These are phyloP conservation scores for Populus alba DNA, from an alignment of 345 rosid genomes.

Conservation along the genomic window DNA sequence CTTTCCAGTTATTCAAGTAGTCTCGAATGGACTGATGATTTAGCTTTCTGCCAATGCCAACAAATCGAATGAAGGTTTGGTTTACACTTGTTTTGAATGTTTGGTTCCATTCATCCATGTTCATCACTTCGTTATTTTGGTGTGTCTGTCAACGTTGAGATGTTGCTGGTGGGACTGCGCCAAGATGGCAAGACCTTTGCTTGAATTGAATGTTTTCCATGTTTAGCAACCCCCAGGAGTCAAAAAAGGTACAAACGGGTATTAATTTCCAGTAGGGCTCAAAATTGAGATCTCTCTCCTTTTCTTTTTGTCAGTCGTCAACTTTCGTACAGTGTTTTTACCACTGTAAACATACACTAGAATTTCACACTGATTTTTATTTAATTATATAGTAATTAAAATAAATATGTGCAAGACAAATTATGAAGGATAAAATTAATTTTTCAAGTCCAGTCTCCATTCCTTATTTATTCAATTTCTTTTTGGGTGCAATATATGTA, in stretches of 20 bases:
- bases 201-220: not conserved
- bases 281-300: not conserved
- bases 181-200: not conserved
- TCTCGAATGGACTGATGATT: not conserved
- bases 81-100: not conserved
- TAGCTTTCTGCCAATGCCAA: not conserved
- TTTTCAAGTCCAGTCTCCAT: no score
- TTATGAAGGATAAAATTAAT: no score
- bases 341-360: not conserved
- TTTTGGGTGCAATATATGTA: no score
- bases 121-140: not conserved
- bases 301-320: not conserved
- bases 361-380: no score
- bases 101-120: not conserved
- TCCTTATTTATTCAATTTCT: no score
- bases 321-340: not conserved
- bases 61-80: not conserved
- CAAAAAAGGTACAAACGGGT: not conserved
- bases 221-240: not conserved
- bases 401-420: no score
- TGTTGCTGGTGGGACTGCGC: not conserved
- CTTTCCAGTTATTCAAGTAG: not conserved
- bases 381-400: no score
- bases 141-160: not conserved
- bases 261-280: not conserved